Base-by-base conservation (phyloP, 345 rosid species). In the Durio zibethinus region DNA sequence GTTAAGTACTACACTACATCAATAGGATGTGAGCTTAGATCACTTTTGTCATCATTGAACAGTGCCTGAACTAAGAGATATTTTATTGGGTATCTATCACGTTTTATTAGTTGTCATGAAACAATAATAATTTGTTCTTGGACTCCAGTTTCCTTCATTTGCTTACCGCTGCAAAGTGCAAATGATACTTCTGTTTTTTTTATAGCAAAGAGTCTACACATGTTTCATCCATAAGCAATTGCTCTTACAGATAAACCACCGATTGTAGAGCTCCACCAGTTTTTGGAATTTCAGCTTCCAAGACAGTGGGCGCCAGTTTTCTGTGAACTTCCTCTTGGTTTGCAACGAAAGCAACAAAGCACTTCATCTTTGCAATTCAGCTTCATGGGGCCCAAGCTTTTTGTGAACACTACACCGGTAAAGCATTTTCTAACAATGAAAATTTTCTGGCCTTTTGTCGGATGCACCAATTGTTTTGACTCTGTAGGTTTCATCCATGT, bases 261-360 rank as follows among this genome's bases (percentile, higher is more conserved):
- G 23, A 86, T 90, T 66, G 90, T 84, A 85, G 99, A 96, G 84
- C 93, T 96, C 29, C 97, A 91, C 78, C 98, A 93, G 85, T 96
- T 96, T 85, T 80, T 96, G 80, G 99, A 96, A 81, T 93, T 96
- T 86, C 98, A 96, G 86, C 88, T 96, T 69, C 98, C 98, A 12
- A 87, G 97, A 80, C 97, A 90, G 54, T 93, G 99, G 99, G 99
- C 99, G 14, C 99, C 99, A 16, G 92, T 91, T 73, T 96, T 96
- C 86, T 91, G 95, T 76, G 99, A 96, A 65, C 97, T 92, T 81
- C 99, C 98, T 62, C 97, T 96, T 83, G 98, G 98, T 73, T 97
- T 95, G 0, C 99, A 92, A 79, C 82, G 94, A 23, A 93, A 85
- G 85, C 97, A 89, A 50, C 92, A 85, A 78, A 87, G 85, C 79